Evolutionary conservation across 257 asterid genomes (phyloP).

Genomic region (Jasminum sambac): DNA sequence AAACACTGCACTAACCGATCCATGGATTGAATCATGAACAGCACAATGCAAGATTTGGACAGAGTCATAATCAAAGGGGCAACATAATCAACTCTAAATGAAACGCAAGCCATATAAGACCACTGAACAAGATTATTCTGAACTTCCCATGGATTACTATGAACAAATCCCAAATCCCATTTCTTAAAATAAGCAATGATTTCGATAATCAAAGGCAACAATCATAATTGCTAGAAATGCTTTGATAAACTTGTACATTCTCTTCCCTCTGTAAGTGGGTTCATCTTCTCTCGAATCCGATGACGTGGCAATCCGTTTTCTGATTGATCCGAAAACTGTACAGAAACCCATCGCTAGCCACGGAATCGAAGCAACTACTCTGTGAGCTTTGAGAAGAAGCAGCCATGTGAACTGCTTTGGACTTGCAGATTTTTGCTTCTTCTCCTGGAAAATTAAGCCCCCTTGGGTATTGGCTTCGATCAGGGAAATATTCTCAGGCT

Average conservation of each 20-base stretch:
- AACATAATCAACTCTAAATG: constrained; percentile 61
- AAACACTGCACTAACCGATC: constrained; percentile 71
- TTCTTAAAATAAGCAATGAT: constrained; percentile 59
- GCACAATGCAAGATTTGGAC: constrained; percentile 68
- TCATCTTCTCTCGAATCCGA: constrained; percentile 75
- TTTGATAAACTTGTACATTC: constrained; percentile 63
- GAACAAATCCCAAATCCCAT: constrained; percentile 65
- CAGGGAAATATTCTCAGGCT: constrained; percentile 50
- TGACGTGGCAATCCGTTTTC: constrained; percentile 59
- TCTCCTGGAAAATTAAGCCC: constrained; percentile 49
- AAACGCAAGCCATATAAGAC: constrained; percentile 73
- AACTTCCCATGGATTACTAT: constrained; percentile 69
- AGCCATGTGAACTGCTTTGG: constrained; percentile 73
- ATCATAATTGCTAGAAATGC: constrained; percentile 67
- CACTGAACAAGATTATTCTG: constrained; percentile 56
- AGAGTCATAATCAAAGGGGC: constrained; percentile 60
- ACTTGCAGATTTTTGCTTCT: constrained; percentile 59
- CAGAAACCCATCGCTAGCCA: constrained; percentile 48
- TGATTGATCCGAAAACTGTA: constrained; percentile 46
- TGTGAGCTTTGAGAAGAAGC: constrained; percentile 62
- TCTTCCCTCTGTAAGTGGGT: constrained; percentile 58
- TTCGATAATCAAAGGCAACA: constrained; percentile 64
- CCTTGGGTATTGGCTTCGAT: constrained; percentile 46
- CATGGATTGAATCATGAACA: constrained; percentile 73
- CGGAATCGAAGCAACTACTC: constrained; percentile 56